phyloP scores from a whole-genome alignment of 345 rosid species.

The Pseudoturritis turrita region DNA sequence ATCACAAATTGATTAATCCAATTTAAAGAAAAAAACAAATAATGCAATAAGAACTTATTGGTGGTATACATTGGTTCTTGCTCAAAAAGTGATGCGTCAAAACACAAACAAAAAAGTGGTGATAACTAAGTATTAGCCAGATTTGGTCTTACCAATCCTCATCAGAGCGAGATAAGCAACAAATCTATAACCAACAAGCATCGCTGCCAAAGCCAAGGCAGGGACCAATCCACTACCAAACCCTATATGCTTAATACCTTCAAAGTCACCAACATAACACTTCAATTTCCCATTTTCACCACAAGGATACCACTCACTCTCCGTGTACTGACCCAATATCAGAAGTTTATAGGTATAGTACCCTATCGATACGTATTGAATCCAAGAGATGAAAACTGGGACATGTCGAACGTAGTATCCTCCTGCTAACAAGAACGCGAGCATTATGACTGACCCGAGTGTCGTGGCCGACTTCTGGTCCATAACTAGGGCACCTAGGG shows the following conservation, averaged over 20 bases:
- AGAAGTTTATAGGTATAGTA: slow-evolving; percentile 81
- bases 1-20: background rate
- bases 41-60: background rate
- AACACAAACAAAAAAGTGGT: background rate
- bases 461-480: slow-evolving; percentile 87
- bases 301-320: slow-evolving; percentile 56
- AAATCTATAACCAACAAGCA: slow-evolving; percentile 81
- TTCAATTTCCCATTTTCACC: slow-evolving; percentile 32
- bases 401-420: slow-evolving; percentile 88
- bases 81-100: background rate
- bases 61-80: background rate
- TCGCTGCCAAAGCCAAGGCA: slow-evolving; percentile 51
- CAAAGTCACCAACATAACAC: slow-evolving; percentile 70
- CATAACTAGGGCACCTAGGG: slow-evolving; percentile 82
- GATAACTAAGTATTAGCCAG: slow-evolving; percentile 4
- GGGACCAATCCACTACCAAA: slow-evolving; percentile 42
- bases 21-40: background rate
- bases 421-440: slow-evolving; percentile 68
- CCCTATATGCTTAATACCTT: slow-evolving; percentile 52
- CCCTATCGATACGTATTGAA: slow-evolving; percentile 79
- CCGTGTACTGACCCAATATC: slow-evolving; percentile 71
- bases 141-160: slow-evolving; percentile 33
- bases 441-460: slow-evolving; percentile 89
- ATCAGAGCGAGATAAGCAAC: slow-evolving; percentile 79
- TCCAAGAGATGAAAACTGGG: slow-evolving; percentile 74